Base-by-base conservation (phyloP, 2,329 filamentous ascomycete genomes). In the Orbilia blumenaviensis region DNA sequence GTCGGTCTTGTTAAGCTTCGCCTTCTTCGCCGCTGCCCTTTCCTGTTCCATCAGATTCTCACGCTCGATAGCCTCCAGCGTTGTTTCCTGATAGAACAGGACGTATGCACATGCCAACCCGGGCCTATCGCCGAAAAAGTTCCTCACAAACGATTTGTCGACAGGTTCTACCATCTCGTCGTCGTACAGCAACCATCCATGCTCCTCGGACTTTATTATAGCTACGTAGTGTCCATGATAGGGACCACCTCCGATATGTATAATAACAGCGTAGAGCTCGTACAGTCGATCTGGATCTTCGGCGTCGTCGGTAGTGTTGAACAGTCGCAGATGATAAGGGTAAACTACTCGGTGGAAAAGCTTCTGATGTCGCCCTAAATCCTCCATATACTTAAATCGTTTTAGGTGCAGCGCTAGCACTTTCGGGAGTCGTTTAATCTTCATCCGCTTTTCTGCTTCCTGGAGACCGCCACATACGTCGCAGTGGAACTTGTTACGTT, bases 91-190 rank as follows among this genome's bases (percentile, higher is more conserved):
- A 83, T 99, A 99, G 83, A 99, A 99, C 8, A 99, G 85, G 14
- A 99, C 94, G 81, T 99, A 99, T 29, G 95, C 95, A 80, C 94
- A 97, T 8, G 95, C 95, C 82, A 96, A 66, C 2, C 93, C 93
- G 0, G 91, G 90, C 81, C 92, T 93, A 82, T 97, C 95, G 14
- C 95, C 95, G 80, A 99, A 99, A 84, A 99, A 99, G 82, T 97
- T 97, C 78, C 91, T 89, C 38, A 99, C 95, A 81, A 99, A 77
- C 81, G 92, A 90, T 83, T 97, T 97, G 83, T 97, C 93, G 3
- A 99, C 95, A 0, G 95, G 95, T 82, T 99, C 95, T 3, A 99
- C 95, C 89, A 98, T 93, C 84, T 99, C 95, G 81, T 99, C 95
- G 80, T 99, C 95, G 80, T 99, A 99, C 4, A 99, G 85, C 44